These are phyloP conservation scores for Yamadazyma triangularis DNA, from an alignment of 1,139 yeast genomes.

Conservation along the genomic window DNA sequence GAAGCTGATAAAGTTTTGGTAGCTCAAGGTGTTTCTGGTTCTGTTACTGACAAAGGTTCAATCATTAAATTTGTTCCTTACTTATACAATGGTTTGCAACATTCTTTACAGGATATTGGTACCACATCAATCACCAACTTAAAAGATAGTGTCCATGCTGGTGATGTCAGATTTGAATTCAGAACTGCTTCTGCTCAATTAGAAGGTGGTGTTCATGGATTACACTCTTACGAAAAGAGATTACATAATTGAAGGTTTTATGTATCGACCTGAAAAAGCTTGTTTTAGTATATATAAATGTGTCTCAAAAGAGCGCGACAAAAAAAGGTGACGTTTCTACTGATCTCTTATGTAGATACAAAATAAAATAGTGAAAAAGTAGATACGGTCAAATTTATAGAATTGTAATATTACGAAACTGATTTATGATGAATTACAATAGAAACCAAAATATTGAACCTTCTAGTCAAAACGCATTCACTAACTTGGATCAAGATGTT, in stretches of 20 bases:
- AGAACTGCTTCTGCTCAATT: constrained; percentile 98
- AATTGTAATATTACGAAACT: too few species aligned
- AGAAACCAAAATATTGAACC: neutral
- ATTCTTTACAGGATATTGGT: constrained; percentile 98
- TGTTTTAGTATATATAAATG: too few species aligned
- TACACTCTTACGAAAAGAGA: constrained; percentile 96
- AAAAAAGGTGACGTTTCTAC: too few species aligned
- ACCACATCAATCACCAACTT: constrained; percentile 60
- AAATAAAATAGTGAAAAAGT: too few species aligned
- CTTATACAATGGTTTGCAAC: constrained; percentile 93
- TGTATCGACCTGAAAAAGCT: too few species aligned
- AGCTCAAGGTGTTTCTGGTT: constrained; percentile 98
- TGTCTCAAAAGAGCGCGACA: too few species aligned
- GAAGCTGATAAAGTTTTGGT: constrained; percentile 93
- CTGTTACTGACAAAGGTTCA: constrained; percentile 96
- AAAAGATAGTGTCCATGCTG: constrained; percentile 59
- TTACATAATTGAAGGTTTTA: constrained; percentile 75
- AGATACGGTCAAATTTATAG: too few species aligned
- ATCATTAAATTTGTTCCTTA: constrained; percentile 91
- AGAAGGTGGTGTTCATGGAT: constrained; percentile 97
- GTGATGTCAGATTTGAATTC: constrained; percentile 87
- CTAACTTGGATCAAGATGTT: constrained; percentile 49
- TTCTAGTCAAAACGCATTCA: constrained; percentile 23
- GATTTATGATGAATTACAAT: neutral
- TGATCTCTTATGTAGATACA: too few species aligned